These are phyloP conservation scores for Aspergillus nanangensis DNA, from an alignment of 495 filamentous ascomycete genomes.

Conservation along the genomic window DNA sequence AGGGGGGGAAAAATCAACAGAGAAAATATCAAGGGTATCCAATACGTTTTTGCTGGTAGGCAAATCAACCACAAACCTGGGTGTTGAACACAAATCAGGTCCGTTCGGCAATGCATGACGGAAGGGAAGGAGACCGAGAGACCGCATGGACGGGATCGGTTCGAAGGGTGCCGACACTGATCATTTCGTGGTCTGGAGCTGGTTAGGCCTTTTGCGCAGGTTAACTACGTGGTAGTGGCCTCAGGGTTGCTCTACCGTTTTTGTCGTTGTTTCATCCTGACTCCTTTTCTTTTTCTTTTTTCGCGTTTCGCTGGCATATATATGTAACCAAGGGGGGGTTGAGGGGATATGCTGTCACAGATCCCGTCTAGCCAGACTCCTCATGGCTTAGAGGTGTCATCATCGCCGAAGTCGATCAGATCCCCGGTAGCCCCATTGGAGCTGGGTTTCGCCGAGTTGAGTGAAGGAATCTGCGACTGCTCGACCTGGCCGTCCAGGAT, in stretches of 20 bases:
- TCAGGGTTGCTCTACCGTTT: conserved; percentile 3
- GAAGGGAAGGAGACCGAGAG: background rate
- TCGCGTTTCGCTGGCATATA: background rate
- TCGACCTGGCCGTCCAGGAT: conserved; percentile 71
- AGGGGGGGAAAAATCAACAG: conserved; percentile 11
- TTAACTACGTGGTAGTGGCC: conserved; percentile 16
- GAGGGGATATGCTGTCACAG: no score
- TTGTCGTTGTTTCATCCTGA: background rate
- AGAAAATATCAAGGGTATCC: conserved; percentile 35
- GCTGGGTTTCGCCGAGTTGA: no score
- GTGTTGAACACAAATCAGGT: conserved; percentile 24
- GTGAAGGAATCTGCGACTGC: conserved; percentile 37
- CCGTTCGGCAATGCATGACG: background rate
- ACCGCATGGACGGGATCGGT: background rate
- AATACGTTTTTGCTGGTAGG: conserved; percentile 21
- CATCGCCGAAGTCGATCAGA: conserved; percentile 60
- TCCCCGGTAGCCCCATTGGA: no score
- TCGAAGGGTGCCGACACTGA: no score
- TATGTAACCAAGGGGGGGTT: no score
- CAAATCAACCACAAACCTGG: conserved; percentile 19
- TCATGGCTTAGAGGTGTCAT: conserved; percentile 24
- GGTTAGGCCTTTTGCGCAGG: conserved; percentile 12
- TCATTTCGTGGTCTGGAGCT: background rate
- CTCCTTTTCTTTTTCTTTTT: background rate
- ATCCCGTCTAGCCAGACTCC: no score